Evolutionary conservation across 1,284 basidiomycete species (phyloP).

Genomic region (Rhizoctonia solani): DNA sequence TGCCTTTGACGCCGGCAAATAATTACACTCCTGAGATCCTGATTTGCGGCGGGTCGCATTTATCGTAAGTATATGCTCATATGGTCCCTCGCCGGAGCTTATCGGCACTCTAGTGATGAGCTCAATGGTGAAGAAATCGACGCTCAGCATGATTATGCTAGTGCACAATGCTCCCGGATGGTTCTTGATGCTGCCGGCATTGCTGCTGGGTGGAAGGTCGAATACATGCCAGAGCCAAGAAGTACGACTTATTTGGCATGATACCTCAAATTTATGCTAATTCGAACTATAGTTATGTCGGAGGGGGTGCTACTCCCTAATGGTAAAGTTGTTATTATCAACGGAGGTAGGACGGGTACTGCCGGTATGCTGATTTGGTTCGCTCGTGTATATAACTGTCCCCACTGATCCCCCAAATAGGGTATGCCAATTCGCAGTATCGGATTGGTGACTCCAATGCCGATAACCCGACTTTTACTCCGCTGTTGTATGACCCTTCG

Average conservation of each 20-base stretch:
- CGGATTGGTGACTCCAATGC: slow-evolving; percentile 16
- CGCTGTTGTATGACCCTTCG: slow-evolving; percentile 7
- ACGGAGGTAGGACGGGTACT: slow-evolving; percentile 12
- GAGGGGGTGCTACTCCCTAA: slow-evolving; percentile 8
- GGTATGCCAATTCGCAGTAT: neutral
- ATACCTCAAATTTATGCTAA: neutral
- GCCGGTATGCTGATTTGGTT: neutral
- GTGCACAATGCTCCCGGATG: slow-evolving; percentile 13
- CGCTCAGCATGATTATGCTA: slow-evolving; percentile 18
- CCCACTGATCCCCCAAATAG: neutral
- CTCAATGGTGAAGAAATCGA: neutral
- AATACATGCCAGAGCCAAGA: slow-evolving; percentile 20
- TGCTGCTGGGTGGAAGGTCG: slow-evolving; percentile 4
- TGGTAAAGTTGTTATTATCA: slow-evolving; percentile 9
- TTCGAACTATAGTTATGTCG: neutral
- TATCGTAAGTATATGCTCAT: neutral
- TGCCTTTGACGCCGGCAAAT: slow-evolving; percentile 10
- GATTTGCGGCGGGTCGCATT: slow-evolving; percentile 8
- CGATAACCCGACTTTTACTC: slow-evolving; percentile 6
- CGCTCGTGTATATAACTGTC: neutral
- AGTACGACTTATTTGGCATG: neutral
- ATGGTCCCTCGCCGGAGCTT: neutral
- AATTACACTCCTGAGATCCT: slow-evolving; percentile 7
- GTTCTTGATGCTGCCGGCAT: slow-evolving; percentile 1
- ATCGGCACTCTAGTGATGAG: neutral